These are phyloP conservation scores for Mucor piriformis DNA, from an alignment of 371 early-diverging fungal species.

Conservation along the genomic window DNA sequence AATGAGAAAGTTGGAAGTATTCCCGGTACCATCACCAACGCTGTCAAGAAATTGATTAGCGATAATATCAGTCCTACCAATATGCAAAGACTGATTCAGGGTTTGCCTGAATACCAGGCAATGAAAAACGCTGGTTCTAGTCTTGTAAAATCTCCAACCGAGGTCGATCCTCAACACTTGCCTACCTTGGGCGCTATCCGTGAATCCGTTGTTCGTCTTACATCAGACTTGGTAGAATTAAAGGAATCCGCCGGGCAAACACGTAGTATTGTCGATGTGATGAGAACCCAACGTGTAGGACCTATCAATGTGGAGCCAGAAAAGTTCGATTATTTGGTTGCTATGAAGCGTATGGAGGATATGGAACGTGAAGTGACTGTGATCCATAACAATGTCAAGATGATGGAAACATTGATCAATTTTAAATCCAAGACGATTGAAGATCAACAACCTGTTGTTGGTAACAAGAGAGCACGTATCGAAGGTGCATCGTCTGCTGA, in stretches of 20 bases:
- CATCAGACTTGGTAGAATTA: no score
- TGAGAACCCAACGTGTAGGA: not conserved
- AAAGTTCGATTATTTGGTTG: not conserved
- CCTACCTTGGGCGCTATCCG: no score
- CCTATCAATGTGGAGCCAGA: not conserved
- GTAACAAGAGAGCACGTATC: conserved; percentile 14
- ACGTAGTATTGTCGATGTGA: conserved; percentile 6
- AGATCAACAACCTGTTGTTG: conserved; percentile 7
- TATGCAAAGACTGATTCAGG: conserved; percentile 1
- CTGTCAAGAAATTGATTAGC: conserved; percentile 2
- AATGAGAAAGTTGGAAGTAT: not conserved
- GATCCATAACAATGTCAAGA: conserved; percentile 23
- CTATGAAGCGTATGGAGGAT: conserved; percentile 14
- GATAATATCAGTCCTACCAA: not conserved
- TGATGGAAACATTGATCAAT: conserved; percentile 17
- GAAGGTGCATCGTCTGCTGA: conserved; percentile 4
- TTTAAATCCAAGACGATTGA: not conserved
- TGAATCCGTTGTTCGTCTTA: no score
- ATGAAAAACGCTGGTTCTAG: not conserved
- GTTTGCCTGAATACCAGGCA: conserved; percentile 14
- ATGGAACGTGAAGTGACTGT: conserved; percentile 10
- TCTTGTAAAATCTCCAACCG: no score
- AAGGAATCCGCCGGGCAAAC: conserved; percentile 1
- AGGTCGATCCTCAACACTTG: no score
- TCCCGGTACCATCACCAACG: not conserved